phyloP scores from a whole-genome alignment of 176 grass and related monocot genomes.

The Avena insularis region DNA sequence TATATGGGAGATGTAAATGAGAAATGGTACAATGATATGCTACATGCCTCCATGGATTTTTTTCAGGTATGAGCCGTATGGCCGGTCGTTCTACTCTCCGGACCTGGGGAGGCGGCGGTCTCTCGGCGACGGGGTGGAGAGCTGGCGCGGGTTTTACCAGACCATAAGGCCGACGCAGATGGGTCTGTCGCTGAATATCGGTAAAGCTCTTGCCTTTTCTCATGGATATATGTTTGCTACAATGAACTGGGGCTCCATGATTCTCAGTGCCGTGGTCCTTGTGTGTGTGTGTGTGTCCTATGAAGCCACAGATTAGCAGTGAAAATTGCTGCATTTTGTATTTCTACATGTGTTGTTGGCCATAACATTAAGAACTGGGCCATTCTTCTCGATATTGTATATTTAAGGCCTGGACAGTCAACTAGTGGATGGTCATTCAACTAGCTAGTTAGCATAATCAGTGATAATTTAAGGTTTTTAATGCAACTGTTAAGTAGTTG shows the following conservation, averaged over 20 bases:
- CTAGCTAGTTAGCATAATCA: background rate
- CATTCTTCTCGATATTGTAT: background rate
- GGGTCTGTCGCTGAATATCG: constrained; percentile 93
- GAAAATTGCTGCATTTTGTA: background rate
- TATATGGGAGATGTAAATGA: background rate
- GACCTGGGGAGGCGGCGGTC: constrained; percentile 66
- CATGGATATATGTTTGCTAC: background rate
- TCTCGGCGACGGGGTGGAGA: constrained; percentile 92
- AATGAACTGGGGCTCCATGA: background rate
- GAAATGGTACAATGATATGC: constrained; percentile 11
- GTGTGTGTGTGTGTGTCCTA: background rate
- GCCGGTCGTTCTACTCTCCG: constrained; percentile 87
- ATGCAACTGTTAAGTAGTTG: background rate
- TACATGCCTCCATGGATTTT: constrained; percentile 5
- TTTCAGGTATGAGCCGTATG: constrained; percentile 69
- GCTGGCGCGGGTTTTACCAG: constrained; percentile 96
- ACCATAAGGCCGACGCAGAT: constrained; percentile 95
- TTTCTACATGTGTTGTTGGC: background rate
- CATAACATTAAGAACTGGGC: background rate
- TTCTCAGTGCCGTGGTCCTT: background rate
- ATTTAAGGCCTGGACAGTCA: background rate
- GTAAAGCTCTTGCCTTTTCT: constrained; percentile 37
- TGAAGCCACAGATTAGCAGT: background rate
- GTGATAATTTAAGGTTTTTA: background rate
- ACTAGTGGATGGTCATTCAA: background rate